These are phyloP conservation scores for Yamadazyma membranifaciens DNA, from an alignment of 1,139 yeast genomes.

Conservation along the genomic window DNA sequence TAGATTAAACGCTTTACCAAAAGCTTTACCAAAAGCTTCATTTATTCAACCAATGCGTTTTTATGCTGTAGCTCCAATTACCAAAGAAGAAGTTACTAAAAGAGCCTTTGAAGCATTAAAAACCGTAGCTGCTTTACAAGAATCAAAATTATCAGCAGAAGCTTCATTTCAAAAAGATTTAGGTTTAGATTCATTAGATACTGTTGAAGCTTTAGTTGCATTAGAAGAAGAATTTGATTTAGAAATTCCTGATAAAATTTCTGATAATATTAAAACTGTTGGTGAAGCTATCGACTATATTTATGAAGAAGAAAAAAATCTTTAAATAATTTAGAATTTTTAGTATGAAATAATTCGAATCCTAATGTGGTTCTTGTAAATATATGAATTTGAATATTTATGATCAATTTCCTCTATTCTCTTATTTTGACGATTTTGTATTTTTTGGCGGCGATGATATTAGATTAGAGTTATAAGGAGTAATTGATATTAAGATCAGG, in stretches of 20 bases:
- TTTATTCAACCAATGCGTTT: slow-evolving; percentile 27
- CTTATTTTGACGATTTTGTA: neutral
- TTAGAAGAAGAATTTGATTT: slow-evolving; percentile 72
- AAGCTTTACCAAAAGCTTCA: slow-evolving; percentile 18
- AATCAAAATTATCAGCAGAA: slow-evolving; percentile 40
- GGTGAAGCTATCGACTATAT: slow-evolving; percentile 68
- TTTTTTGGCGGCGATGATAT: neutral
- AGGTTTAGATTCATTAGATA: slow-evolving; percentile 69
- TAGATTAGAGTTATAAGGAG: too few species aligned
- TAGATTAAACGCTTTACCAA: slow-evolving; percentile 20
- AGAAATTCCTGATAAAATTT: slow-evolving; percentile 66
- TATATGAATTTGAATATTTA: slow-evolving; percentile 6
- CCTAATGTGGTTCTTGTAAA: slow-evolving; percentile 7
- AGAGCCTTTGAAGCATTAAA: slow-evolving; percentile 52
- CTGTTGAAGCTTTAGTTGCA: slow-evolving; percentile 70
- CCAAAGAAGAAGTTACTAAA: slow-evolving; percentile 46
- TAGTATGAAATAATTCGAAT: neutral
- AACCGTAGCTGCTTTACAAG: slow-evolving; percentile 52
- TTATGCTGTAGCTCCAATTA: slow-evolving; percentile 48
- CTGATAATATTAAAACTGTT: slow-evolving; percentile 67
- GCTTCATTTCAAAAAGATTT: slow-evolving; percentile 61
- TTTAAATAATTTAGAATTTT: slow-evolving; percentile 19
- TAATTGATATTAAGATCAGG: too few species aligned
- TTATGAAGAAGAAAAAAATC: slow-evolving; percentile 47
- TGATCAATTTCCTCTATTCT: too few species aligned